A percentile compares a stretch with the other conserved stretches of the same genome.
Evolutionary conservation across 2,329 filamentous ascomycete species (phyloP).

Genomic region (Ophiosphaerella herpotricha): DNA sequence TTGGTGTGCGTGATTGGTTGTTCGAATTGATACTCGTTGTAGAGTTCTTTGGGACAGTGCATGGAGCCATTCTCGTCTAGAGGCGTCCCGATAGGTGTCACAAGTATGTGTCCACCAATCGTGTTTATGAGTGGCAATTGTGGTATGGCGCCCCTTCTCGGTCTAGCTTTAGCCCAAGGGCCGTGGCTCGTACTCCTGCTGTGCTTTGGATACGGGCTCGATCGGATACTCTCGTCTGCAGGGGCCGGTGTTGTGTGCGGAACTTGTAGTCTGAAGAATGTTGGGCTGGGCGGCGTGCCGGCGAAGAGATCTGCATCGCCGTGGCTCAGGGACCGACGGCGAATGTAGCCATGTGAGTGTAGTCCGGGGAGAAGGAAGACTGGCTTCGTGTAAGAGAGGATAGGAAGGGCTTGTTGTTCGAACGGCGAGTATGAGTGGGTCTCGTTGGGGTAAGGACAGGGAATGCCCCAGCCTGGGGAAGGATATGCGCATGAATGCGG

Average conservation of each 20-base stretch:
- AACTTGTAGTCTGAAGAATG: slow-evolving; percentile 28
- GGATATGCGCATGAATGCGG: slow-evolving; percentile 10
- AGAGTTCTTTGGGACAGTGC: too few species aligned
- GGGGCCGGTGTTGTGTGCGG: slow-evolving; percentile 11
- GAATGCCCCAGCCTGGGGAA: slow-evolving; percentile 12
- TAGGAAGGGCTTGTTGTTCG: slow-evolving; percentile 4
- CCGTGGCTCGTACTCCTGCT: slow-evolving; percentile 13
- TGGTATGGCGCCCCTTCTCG: slow-evolving; percentile 7
- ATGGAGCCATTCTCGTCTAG: slow-evolving; percentile 6
- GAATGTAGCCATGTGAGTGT: slow-evolving; percentile 12
- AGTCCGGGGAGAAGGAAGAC: slow-evolving; percentile 2
- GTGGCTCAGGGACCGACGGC: slow-evolving; percentile 38
- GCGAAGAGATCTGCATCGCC: slow-evolving; percentile 20
- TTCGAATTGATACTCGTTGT: background rate
- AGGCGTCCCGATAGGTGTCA: slow-evolving; percentile 19
- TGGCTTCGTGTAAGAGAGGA: slow-evolving; percentile 11
- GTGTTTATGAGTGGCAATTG: slow-evolving; percentile 5
- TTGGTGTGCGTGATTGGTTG: background rate
- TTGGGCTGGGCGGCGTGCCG: slow-evolving; percentile 17
- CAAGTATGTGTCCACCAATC: slow-evolving; percentile 8
- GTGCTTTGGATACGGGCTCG: slow-evolving; percentile 2
- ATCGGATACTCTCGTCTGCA: slow-evolving; percentile 7
- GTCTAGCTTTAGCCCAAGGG: slow-evolving; percentile 1
- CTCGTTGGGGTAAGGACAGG: slow-evolving; percentile 23
- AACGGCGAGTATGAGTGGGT: background rate